Percentiles rank a stretch among this genome's conserved stretches.
Conservation (phyloP, 2,329 filamentous ascomycete species). For the Moelleriella libera region DNA sequence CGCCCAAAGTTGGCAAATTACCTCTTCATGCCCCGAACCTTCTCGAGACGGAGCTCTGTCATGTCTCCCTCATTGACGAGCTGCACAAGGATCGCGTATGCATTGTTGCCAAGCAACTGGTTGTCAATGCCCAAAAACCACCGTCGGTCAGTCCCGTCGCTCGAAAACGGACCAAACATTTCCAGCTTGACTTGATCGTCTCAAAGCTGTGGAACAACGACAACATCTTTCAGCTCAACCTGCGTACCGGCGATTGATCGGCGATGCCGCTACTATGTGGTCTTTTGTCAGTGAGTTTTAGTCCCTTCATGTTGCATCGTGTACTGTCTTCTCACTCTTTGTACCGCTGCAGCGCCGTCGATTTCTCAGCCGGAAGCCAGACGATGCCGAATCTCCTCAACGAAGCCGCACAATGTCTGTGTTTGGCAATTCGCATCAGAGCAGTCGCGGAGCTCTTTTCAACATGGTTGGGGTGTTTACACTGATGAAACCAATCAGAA, state of each 20-base stretch:
- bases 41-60: no score
- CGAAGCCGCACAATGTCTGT: constrained; percentile 24
- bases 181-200: background rate
- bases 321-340: background rate
- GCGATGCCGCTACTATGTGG: background rate
- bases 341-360: constrained; percentile 6
- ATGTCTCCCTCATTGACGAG: no score
- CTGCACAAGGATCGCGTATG: no score
- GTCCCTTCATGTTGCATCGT: background rate
- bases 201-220: background rate
- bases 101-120: no score
- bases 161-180: background rate
- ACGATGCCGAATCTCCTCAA: constrained; percentile 9
- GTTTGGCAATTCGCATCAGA: constrained; percentile 20
- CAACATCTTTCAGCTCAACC: background rate
- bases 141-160: no score
- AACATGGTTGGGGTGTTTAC: constrained; percentile 20
- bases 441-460: constrained; percentile 14
- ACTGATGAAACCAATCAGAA: constrained; percentile 9
- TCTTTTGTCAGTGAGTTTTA: background rate
- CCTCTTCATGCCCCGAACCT: no score
- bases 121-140: no score
- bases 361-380: constrained; percentile 4
- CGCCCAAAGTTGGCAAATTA: no score
- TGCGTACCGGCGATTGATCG: background rate